Percentiles rank a stretch among this genome's conserved stretches.
These are phyloP conservation scores for Lipomyces mesembrius DNA, from an alignment of 805 yeast genomes.

Conservation along the genomic window DNA sequence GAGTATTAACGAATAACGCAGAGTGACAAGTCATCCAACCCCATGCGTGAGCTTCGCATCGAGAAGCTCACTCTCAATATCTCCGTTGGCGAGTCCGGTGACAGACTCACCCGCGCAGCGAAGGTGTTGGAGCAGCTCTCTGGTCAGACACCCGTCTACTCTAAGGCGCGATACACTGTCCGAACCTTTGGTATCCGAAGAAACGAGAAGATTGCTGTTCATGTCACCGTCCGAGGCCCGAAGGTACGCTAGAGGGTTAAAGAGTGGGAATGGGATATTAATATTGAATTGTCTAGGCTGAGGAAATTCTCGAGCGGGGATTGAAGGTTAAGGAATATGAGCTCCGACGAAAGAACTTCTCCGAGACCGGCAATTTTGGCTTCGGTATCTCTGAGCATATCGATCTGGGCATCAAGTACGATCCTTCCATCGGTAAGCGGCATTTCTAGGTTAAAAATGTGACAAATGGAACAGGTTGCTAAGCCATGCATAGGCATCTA, in stretches of 20 bases:
- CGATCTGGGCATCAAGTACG: constrained; percentile 99
- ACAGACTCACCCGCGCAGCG: constrained; percentile 99
- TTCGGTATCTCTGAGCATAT: constrained; percentile 99
- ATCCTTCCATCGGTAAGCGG: constrained; percentile 73
- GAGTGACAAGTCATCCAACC: constrained; percentile 57
- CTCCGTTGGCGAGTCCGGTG: constrained; percentile 99
- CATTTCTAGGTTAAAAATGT: neutral
- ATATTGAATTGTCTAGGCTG: constrained; percentile 55
- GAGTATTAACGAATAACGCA: constrained; percentile 6
- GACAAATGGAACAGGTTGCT: neutral
- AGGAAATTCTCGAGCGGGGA: constrained; percentile 99
- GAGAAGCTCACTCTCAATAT: constrained; percentile 99
- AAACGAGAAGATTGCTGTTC: constrained; percentile 99
- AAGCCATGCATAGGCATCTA: constrained; percentile 69
- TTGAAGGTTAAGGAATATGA: constrained; percentile 99
- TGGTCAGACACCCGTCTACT: constrained; percentile 99
- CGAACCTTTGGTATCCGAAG: constrained; percentile 99
- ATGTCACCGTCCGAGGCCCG: constrained; percentile 99
- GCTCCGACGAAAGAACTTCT: constrained; percentile 91
- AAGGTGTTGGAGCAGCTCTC: constrained; percentile 99
- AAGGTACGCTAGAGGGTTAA: constrained; percentile 50
- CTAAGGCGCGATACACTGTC: constrained; percentile 99
- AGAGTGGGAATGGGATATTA: neutral
- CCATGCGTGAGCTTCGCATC: constrained; percentile 98
- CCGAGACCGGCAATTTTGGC: constrained; percentile 99